Evolutionary conservation across 2,329 filamentous ascomycete species (phyloP).

Genomic region (Didymella lethalis): DNA sequence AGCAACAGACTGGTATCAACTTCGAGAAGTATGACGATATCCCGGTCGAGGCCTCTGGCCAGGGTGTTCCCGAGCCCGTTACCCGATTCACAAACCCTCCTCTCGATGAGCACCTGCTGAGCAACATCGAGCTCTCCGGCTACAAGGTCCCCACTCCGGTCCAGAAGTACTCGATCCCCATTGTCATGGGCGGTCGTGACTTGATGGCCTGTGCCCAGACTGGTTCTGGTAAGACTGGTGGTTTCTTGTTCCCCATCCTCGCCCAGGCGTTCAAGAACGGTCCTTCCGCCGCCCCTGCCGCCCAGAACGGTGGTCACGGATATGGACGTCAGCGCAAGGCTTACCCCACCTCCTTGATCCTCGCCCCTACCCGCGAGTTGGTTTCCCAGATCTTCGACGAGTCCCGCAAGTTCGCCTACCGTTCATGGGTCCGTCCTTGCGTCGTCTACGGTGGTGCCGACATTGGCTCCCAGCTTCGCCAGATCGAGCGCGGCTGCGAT

Average conservation of each 20-base stretch:
- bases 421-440: slow-evolving; percentile 97
- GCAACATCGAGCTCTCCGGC: slow-evolving; percentile 91
- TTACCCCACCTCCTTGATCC: slow-evolving; percentile 92
- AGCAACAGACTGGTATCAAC: slow-evolving; percentile 99
- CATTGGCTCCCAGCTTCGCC: slow-evolving; percentile 95
- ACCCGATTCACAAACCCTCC: slow-evolving; percentile 92
- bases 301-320: slow-evolving; percentile 67
- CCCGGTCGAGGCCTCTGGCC: slow-evolving; percentile 94
- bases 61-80: slow-evolving; percentile 91
- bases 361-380: slow-evolving; percentile 96
- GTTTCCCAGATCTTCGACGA: slow-evolving; percentile 99
- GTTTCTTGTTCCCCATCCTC: slow-evolving; percentile 98
- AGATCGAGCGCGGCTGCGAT: slow-evolving; percentile 98
- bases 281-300: slow-evolving; percentile 72
- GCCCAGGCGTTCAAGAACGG: slow-evolving; percentile 96
- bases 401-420: slow-evolving; percentile 96
- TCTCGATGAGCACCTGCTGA: slow-evolving; percentile 89
- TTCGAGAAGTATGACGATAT: slow-evolving; percentile 99
- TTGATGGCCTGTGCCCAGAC: slow-evolving; percentile 99
- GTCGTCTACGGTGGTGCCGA: slow-evolving; percentile 99
- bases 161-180: slow-evolving; percentile 99
- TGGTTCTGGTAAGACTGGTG: slow-evolving; percentile 99
- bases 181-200: slow-evolving; percentile 97
- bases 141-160: slow-evolving; percentile 97
- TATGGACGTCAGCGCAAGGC: slow-evolving; percentile 97